Evolutionary conservation across 2,329 filamentous ascomycete genomes (phyloP).

Genomic region (Nigrospora sphaerica): DNA sequence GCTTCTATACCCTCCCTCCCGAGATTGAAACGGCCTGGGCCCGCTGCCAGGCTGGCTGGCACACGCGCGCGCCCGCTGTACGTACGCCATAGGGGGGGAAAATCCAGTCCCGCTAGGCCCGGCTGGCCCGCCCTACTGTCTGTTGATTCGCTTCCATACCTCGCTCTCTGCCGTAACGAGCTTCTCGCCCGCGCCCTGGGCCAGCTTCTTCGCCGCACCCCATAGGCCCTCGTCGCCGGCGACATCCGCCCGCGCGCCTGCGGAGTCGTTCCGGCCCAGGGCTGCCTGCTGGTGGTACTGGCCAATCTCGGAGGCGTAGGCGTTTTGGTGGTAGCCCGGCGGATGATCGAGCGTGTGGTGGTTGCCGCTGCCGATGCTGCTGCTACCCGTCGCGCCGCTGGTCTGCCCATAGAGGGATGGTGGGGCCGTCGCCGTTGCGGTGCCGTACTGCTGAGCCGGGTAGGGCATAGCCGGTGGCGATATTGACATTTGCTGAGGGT

Average conservation of each 20-base stretch:
- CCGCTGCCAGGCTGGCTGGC: no score
- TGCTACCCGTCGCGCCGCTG: constrained; percentile 13
- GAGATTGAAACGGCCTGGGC: no score
- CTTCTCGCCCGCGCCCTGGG: constrained; percentile 47
- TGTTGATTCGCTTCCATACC: constrained; percentile 58
- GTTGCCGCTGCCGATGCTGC: no score
- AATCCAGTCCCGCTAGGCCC: no score
- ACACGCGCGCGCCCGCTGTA: no score
- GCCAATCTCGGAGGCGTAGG: constrained; percentile 42
- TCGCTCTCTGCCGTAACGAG: constrained; percentile 52
- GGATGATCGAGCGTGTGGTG: constrained; percentile 31
- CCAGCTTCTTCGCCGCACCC: constrained; percentile 51
- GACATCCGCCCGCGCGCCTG: constrained; percentile 16
- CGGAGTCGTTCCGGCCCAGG: constrained; percentile 24
- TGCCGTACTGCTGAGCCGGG: constrained; percentile 34
- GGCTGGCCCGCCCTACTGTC: constrained; percentile 28
- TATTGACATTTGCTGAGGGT: constrained; percentile 43
- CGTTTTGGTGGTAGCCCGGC: constrained; percentile 51
- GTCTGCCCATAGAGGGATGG: constrained; percentile 19
- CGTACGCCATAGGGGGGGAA: no score
- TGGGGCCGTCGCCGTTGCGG: constrained; percentile 29
- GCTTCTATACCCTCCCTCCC: no score
- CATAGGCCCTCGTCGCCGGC: constrained; percentile 39
- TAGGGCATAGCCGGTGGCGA: constrained; percentile 36
- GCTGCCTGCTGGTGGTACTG: constrained; percentile 39